Conservation (phyloP, 2,329 filamentous ascomycete species). For the Anthostomella pinea region DNA sequence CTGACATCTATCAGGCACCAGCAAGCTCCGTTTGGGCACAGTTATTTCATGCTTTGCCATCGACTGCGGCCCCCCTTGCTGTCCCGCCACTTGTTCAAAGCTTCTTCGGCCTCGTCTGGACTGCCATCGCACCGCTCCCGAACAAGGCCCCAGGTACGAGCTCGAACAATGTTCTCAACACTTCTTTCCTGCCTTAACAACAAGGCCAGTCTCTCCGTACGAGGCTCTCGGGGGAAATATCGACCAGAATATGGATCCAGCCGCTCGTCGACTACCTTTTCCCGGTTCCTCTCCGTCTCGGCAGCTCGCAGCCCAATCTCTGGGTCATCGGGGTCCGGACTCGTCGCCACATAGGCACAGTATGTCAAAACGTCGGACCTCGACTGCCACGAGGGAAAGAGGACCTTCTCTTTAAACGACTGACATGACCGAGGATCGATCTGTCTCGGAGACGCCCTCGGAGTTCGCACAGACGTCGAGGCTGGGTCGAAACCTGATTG, state of each 20-base stretch:
- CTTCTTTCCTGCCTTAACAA: constrained; percentile 72
- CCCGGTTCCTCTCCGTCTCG: constrained; percentile 67
- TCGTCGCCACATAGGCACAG: constrained; percentile 83
- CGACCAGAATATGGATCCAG: constrained; percentile 87
- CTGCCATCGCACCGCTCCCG: constrained; percentile 68
- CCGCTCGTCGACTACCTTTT: constrained; percentile 79
- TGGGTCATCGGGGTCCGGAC: constrained; percentile 83
- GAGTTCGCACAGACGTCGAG: constrained; percentile 65
- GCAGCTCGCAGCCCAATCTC: constrained; percentile 66
- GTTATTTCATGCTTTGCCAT: too few relatives aligned
- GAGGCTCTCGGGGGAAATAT: constrained; percentile 75
- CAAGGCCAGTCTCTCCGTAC: constrained; percentile 75
- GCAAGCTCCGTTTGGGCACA: too few relatives aligned
- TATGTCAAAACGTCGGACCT: constrained; percentile 83
- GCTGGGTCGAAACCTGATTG: constrained; percentile 71
- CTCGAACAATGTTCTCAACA: constrained; percentile 76
- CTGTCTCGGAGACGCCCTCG: constrained; percentile 46
- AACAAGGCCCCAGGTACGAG: constrained; percentile 77
- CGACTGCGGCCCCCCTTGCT: constrained; percentile 12
- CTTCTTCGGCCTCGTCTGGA: constrained; percentile 56
- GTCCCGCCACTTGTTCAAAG: constrained; percentile 29
- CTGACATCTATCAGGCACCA: too few relatives aligned
- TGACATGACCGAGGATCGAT: constrained; percentile 64
- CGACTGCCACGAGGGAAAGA: constrained; percentile 87
- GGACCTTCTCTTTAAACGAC: constrained; percentile 69